Conservation (phyloP, 2,329 filamentous ascomycete genomes). For the Scytalidium lignicola region DNA sequence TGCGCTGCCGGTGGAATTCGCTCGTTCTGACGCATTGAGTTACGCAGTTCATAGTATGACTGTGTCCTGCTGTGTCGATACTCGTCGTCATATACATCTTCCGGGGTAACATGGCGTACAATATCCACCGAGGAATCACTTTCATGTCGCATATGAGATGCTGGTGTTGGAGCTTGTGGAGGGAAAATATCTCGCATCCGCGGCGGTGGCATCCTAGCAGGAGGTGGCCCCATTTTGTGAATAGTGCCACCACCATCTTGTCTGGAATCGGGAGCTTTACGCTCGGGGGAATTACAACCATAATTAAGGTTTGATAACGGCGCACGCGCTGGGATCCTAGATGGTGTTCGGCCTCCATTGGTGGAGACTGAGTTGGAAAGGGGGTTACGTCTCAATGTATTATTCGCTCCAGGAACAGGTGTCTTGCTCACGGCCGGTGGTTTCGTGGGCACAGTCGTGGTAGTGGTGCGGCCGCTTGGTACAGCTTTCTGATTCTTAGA, state of each 20-base stretch:
- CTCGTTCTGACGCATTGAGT: slow-evolving; percentile 37
- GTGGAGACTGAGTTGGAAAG: slow-evolving; percentile 16
- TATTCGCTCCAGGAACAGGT: slow-evolving; percentile 37
- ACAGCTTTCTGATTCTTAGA: slow-evolving; percentile 20
- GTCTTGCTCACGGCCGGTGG: slow-evolving; percentile 41
- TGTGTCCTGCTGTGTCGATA: slow-evolving; percentile 26
- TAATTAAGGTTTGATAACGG: slow-evolving; percentile 66
- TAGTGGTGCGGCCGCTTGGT: slow-evolving; percentile 20
- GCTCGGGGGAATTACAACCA: slow-evolving; percentile 77
- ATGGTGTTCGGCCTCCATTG: slow-evolving; percentile 46
- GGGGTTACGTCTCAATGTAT: slow-evolving; percentile 24
- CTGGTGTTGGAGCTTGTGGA: slow-evolving; percentile 43
- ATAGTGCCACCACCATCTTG: slow-evolving; percentile 30
- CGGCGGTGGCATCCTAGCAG: slow-evolving; percentile 68
- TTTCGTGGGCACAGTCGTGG: slow-evolving; percentile 17
- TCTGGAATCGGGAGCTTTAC: slow-evolving; percentile 33
- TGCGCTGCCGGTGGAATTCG: slow-evolving; percentile 23
- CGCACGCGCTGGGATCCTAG: slow-evolving; percentile 64
- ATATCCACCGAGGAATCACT: slow-evolving; percentile 44
- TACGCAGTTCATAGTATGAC: slow-evolving; percentile 16
- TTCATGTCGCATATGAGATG: slow-evolving; percentile 44
- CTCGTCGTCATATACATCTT: slow-evolving; percentile 80
- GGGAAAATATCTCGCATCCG: slow-evolving; percentile 84
- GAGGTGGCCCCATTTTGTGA: slow-evolving; percentile 46
- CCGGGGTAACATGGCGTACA: slow-evolving; percentile 60